Evolutionary conservation across 1,284 basidiomycete genomes (phyloP), one percentile per base, ranked within the genome.

Genomic region (Trametes polyzona): DNA sequence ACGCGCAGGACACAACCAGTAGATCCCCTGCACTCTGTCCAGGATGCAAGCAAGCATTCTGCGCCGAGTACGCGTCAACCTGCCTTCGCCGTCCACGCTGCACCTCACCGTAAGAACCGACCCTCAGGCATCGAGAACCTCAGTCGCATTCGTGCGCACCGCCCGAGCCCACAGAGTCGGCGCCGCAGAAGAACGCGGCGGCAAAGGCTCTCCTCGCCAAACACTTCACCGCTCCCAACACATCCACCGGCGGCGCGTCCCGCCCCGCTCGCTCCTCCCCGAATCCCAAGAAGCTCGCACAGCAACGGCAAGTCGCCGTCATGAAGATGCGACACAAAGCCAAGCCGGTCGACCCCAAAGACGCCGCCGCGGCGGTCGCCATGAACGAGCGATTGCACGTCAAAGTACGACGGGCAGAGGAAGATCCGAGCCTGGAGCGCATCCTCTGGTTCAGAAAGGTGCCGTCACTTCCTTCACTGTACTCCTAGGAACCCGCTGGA

Each of bases 281-380:
- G 14, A 80, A 86, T 62, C 78, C 84, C 7, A 78, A 74, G 59
- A 87, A 86, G 64, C 67, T 79, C 14, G 81, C 78, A 0, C 82
- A 84, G 62, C 70, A 78, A 48, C 76, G 78, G 50, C 83, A 83
- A 64, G 71, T 91, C 11, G 80, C 86, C 64, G 65, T 85, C 8
- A 89, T 92, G 80, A 89, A 84, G 66, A 81, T 92, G 79, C 83
- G 86, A 48, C 88, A 88, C 67, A 78, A 75, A 47, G 90, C 90
- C 11, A 64, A 74, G 36, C 81, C 90, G 6, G 83, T 76, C 3
- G 85, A 92, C 64, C 76, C 79, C 11, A 83, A 78, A 64, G 83
- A 86, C 64, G 79, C 74, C 49, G 52, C 68, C 2, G 71, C 75
- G 16, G 69, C 73, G 19, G 71, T 84, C 4, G 74, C 82, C 24